Evolutionary conservation across 2,329 filamentous ascomycete species (phyloP).

Genomic region (Erysiphe pulchra): DNA sequence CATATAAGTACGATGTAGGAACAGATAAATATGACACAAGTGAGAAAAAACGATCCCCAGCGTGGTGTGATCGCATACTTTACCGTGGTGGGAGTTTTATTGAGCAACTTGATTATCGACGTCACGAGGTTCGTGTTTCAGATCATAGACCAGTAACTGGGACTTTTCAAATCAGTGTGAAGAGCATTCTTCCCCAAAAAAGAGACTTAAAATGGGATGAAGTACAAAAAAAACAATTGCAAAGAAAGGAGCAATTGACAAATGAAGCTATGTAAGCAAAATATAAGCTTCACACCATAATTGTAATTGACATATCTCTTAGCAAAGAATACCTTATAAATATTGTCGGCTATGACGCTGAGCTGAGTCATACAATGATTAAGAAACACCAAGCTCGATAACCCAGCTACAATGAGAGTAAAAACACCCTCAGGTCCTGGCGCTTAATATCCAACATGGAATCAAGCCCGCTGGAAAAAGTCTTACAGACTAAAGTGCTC

Average conservation of each 20-base stretch:
- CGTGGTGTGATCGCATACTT: slow-evolving; percentile 90
- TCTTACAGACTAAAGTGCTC: too few relatives aligned
- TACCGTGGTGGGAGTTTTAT: slow-evolving; percentile 59
- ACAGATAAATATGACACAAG: slow-evolving; percentile 84
- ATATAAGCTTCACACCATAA: background rate
- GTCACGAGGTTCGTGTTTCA: slow-evolving; percentile 74
- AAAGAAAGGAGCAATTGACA: slow-evolving; percentile 40
- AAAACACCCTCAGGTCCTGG: too few relatives aligned
- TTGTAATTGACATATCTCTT: background rate
- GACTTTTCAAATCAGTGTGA: slow-evolving; percentile 57
- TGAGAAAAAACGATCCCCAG: slow-evolving; percentile 76
- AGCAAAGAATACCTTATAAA: background rate
- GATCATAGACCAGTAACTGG: slow-evolving; percentile 88
- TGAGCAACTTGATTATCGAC: slow-evolving; percentile 63
- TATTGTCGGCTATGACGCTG: background rate
- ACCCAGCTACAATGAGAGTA: too few relatives aligned
- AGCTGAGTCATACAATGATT: too few relatives aligned
- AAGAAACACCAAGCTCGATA: too few relatives aligned
- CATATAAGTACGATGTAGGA: slow-evolving; percentile 93
- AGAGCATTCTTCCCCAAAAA: slow-evolving; percentile 46
- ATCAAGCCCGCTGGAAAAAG: too few relatives aligned
- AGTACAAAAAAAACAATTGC: slow-evolving; percentile 50
- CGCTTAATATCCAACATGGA: too few relatives aligned
- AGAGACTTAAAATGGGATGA: slow-evolving; percentile 43
- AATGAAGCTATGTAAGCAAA: slow-evolving; percentile 33